Conservation (phyloP, 2,329 filamentous ascomycete genomes). For the Ilyonectria robusta region DNA sequence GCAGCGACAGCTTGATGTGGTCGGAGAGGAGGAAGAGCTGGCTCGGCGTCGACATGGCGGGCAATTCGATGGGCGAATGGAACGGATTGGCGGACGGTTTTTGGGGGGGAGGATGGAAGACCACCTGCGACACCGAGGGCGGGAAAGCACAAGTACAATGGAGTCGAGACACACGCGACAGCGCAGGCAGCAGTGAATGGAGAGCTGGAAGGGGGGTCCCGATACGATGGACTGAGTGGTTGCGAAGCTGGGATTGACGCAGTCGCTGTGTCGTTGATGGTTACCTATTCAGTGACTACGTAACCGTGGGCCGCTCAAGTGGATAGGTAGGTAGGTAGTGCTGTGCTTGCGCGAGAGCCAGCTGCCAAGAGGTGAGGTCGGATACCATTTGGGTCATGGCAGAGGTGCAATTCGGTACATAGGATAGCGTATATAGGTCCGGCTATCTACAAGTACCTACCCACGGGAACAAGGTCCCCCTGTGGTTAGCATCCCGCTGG, state of each 20-base stretch:
- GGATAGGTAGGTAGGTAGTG: neutral
- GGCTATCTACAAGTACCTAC: neutral
- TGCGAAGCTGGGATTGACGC: constrained; percentile 1
- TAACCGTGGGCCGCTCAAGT: neutral
- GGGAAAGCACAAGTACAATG: neutral
- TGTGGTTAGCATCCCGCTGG: neutral
- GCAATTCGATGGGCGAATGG: neutral
- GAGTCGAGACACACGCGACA: constrained; percentile 4
- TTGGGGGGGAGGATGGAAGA: neutral
- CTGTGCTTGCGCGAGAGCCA: neutral
- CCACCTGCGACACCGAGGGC: constrained; percentile 3
- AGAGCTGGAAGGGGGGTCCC: neutral
- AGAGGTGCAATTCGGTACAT: neutral
- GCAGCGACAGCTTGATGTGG: constrained; percentile 94
- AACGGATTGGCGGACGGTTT: neutral
- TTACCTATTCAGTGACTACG: neutral
- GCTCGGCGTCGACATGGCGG: constrained; percentile 65
- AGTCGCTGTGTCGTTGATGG: constrained; percentile 1
- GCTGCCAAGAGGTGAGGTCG: neutral
- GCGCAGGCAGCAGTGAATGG: constrained; percentile 1
- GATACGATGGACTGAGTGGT: neutral
- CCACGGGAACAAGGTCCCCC: neutral
- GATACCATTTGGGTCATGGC: too few species aligned
- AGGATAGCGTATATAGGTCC: neutral
- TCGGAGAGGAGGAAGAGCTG: constrained; percentile 95